Evolutionary conservation across 2,329 filamentous ascomycete species (phyloP), one percentile per base, ranked within the genome.

Genomic region (Aureobasidium sp.): DNA sequence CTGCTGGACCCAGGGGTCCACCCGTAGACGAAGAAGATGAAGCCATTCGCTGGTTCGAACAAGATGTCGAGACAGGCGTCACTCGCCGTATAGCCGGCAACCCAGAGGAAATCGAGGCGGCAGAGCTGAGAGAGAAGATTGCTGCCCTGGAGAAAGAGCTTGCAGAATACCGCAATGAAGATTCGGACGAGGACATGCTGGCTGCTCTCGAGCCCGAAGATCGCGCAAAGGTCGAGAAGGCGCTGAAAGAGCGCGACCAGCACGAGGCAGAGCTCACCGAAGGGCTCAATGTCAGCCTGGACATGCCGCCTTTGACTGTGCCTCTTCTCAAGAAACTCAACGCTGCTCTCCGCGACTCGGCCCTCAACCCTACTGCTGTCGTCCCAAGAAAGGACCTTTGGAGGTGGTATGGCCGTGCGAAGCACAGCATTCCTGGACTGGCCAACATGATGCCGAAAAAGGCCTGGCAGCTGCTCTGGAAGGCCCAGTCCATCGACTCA

Each of bases 401-500:
- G 73, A 66, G 65, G 56, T 69, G 68, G 20, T 76, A 75, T 60
- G 61, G 29, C 22, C 57, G 64, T 14, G 68, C 68, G 3, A 72
- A 69, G 42, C 37, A 62, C 7, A 63, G 27, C 5, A 63, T 67
- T 34, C 64, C 67, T 7, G 62, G 62, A 7, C 48, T 73, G 6
- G 53, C 67, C 15, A 45, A 15, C 5, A 60, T 56, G 34, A 61
- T 76, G 4, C 65, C 72, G 2, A 58, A 67, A 34, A 60, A 63
- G 56, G 71, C 69, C 5, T 76, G 75, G 74, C 66, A 72, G 31
- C 48, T 73, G 6, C 60, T 76, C 9, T 76, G 73, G 73, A 63
- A 34, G 17, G 64, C 65, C 2, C 70, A 73, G 51, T 68, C 68
- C 29, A 29, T 61, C 12, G 39, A 66, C 0, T 62, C 56, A 1